Evolutionary conservation across 331 rosid species (phyloP).

Genomic region (Cucumis variabilis): DNA sequence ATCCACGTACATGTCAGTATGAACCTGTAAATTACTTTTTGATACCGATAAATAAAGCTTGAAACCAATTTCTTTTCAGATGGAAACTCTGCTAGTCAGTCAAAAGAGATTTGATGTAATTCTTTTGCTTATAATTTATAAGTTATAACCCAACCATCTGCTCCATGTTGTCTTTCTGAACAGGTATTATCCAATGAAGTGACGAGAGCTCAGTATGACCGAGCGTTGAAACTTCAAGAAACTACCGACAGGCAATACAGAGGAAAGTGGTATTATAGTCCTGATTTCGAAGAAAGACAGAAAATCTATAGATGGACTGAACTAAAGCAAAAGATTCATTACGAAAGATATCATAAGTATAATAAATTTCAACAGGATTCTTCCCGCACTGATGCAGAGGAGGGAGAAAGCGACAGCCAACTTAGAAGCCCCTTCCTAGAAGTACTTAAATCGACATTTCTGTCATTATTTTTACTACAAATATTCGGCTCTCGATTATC

Average conservation of each 20-base stretch:
- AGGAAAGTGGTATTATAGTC: constrained; percentile 51
- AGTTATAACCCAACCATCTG: neutral
- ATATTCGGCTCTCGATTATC: constrained; percentile 50
- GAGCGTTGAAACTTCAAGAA: constrained; percentile 55
- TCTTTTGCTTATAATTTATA: neutral
- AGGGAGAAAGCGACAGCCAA: constrained; percentile 38
- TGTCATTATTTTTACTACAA: constrained; percentile 64
- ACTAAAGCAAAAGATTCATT: constrained; percentile 55
- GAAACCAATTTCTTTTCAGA: neutral
- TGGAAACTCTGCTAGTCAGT: neutral
- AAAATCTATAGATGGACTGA: constrained; percentile 68
- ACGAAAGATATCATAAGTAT: constrained; percentile 40
- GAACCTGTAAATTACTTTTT: neutral
- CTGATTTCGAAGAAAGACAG: constrained; percentile 64
- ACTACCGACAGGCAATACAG: constrained; percentile 37
- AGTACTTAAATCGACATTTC: constrained; percentile 69
- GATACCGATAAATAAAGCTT: neutral
- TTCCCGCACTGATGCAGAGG: constrained; percentile 39
- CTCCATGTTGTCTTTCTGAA: constrained; percentile 29
- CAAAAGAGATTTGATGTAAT: neutral
- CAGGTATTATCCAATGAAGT: constrained; percentile 82
- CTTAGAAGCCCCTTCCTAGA: constrained; percentile 71
- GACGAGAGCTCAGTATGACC: constrained; percentile 52
- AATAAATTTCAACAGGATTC: constrained; percentile 35
- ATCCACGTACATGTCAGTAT: neutral